phyloP scores from a whole-genome alignment of 2,329 filamentous ascomycete species.

The Trichoderma sp. region DNA sequence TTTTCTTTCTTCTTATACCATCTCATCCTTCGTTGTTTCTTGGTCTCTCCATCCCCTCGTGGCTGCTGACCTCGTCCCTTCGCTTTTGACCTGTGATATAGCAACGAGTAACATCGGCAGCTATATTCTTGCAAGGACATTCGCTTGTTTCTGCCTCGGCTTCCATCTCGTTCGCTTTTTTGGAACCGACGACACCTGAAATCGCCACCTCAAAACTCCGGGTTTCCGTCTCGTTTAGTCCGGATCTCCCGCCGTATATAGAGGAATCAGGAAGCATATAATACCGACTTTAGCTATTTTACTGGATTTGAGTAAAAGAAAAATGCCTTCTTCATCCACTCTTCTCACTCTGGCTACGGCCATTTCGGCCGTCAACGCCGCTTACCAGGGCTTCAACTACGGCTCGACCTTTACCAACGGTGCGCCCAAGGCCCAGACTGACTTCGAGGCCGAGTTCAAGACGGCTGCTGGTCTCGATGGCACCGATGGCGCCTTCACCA shows the following conservation, averaged over 20 bases:
- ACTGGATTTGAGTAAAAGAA: slow-evolving; percentile 4
- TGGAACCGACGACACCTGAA: background rate
- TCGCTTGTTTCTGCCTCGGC: slow-evolving; percentile 4
- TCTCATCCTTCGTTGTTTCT: background rate
- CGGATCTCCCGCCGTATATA: slow-evolving; percentile 7
- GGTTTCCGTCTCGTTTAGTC: background rate
- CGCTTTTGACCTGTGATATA: slow-evolving; percentile 2
- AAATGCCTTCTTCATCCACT: slow-evolving; percentile 33
- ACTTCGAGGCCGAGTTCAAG: slow-evolving; percentile 70
- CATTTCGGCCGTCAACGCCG: slow-evolving; percentile 36
- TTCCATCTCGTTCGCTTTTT: slow-evolving; percentile 3
- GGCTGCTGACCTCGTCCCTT: background rate
- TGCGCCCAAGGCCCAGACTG: slow-evolving; percentile 55
- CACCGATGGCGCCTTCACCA: slow-evolving; percentile 61
- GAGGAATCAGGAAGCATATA: background rate
- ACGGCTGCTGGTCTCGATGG: slow-evolving; percentile 61
- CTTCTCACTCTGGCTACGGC: slow-evolving; percentile 37
- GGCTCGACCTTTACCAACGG: slow-evolving; percentile 61
- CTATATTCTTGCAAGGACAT: background rate
- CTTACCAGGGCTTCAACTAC: slow-evolving; percentile 70
- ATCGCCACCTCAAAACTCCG: slow-evolving; percentile 2
- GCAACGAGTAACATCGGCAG: background rate
- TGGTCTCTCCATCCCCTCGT: background rate
- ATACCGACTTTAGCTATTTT: background rate
- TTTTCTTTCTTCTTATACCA: background rate